Conservation (phyloP, 2,329 filamentous ascomycete species). For the Epichloe hybrida region DNA sequence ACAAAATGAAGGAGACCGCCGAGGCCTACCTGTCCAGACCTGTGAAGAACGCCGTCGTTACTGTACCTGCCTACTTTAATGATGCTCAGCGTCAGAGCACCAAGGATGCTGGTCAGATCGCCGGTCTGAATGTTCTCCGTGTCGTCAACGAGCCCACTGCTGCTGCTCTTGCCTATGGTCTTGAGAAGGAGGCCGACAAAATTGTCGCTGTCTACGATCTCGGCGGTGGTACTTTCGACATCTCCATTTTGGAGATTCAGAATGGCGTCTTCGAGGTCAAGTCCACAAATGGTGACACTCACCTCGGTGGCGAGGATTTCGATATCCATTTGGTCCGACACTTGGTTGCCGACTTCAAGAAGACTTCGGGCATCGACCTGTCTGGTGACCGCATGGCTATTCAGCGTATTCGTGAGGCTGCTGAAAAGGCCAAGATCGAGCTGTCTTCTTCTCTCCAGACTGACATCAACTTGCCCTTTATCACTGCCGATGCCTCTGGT, state of each 20-base stretch:
- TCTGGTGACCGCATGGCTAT: constrained; percentile 93
- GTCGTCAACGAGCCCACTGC: constrained; percentile 97
- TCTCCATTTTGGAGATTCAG: constrained; percentile 93
- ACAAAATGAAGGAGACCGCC: constrained; percentile 99
- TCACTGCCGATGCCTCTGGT: constrained; percentile 87
- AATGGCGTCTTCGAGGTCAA: constrained; percentile 98
- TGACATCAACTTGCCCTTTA: constrained; percentile 97
- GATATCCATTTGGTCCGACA: constrained; percentile 90
- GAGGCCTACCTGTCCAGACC: constrained; percentile 84
- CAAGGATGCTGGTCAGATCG: constrained; percentile 94
- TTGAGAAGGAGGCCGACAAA: constrained; percentile 86
- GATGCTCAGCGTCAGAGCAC: constrained; percentile 95
- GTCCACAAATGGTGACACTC: constrained; percentile 97
- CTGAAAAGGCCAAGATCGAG: constrained; percentile 99
- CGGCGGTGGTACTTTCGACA: constrained; percentile 98
- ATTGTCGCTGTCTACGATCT: constrained; percentile 95
- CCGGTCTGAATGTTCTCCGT: constrained; percentile 91
- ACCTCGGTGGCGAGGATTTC: constrained; percentile 96
- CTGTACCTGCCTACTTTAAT: constrained; percentile 97
- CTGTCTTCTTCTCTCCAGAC: constrained; percentile 89
- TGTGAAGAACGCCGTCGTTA: constrained; percentile 92
- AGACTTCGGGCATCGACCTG: constrained; percentile 82
- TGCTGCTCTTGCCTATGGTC: constrained; percentile 86
- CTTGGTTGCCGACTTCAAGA: constrained; percentile 93
- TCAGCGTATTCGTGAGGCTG: constrained; percentile 95